A percentile compares a stretch with the other conserved stretches of the same genome.
Evolutionary conservation across 1,139 yeast genomes (phyloP).

Genomic region (Taphrina flavorubra): DNA sequence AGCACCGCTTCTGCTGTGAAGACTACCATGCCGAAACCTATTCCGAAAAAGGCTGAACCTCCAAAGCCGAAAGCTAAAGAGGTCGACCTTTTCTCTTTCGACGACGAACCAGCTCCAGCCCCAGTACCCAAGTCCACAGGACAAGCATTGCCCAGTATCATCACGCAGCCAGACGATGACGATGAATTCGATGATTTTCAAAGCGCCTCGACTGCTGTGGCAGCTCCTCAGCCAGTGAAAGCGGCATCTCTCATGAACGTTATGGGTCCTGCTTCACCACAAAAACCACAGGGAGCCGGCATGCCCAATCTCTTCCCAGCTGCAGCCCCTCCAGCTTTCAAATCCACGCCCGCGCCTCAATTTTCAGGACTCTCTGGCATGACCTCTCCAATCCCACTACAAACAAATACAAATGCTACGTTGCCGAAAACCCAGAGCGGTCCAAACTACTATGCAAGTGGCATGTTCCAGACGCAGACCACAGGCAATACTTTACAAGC

Average conservation of each 20-base stretch:
- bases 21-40: constrained; percentile 40
- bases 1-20: constrained; percentile 1
- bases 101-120: constrained; percentile 61
- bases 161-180: constrained; percentile 53
- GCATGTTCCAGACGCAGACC: constrained; percentile 33
- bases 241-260: constrained; percentile 37
- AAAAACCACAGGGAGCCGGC: constrained; percentile 27
- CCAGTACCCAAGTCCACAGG: constrained; percentile 50
- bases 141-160: constrained; percentile 42
- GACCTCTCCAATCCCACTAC: constrained; percentile 11
- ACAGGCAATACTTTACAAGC: constrained; percentile 30
- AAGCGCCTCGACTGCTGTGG: constrained; percentile 60
- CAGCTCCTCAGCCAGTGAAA: constrained; percentile 45
- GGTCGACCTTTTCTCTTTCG: constrained; percentile 64
- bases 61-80: constrained; percentile 51
- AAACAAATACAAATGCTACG: not conserved
- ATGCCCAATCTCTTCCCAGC: constrained; percentile 1
- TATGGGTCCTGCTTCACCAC: constrained; percentile 40
- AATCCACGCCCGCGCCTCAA: constrained; percentile 22
- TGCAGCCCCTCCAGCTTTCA: constrained; percentile 13
- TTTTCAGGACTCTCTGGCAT: not conserved
- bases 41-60: constrained; percentile 49
- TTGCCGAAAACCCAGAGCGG: constrained; percentile 19
- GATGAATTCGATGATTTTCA: constrained; percentile 97
- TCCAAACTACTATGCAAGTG: constrained; percentile 38